phyloP scores from a whole-genome alignment of 768 basidiomycete species.

The Podaxis sp. region DNA sequence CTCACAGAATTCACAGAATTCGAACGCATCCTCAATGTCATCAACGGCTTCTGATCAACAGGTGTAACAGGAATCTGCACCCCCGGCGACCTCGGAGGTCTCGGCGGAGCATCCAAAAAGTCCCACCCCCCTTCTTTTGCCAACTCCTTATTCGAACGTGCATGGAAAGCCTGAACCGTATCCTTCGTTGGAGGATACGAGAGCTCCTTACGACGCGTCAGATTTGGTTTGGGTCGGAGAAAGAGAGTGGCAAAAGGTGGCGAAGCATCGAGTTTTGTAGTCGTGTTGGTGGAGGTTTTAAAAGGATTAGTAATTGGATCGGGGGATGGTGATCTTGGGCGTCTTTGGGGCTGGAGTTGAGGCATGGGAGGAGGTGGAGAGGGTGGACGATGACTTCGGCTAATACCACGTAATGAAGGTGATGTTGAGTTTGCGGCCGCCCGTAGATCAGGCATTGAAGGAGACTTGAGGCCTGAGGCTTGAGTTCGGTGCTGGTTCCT shows the following conservation, averaged over 20 bases:
- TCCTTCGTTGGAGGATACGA: conserved; percentile 1
- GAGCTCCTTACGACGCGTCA: not conserved
- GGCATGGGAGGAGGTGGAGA: not conserved
- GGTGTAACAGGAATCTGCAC: not conserved
- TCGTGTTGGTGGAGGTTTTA: not conserved
- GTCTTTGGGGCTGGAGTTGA: not conserved
- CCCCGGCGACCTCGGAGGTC: not conserved
- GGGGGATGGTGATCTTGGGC: not conserved
- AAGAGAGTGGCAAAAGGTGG: not conserved
- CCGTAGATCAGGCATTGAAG: conserved; percentile 9
- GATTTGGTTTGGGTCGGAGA: not conserved
- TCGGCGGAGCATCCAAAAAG: conserved; percentile 2
- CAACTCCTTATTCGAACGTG: conserved; percentile 4
- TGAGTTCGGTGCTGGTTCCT: not conserved
- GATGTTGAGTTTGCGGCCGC: not conserved
- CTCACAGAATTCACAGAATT: not conserved
- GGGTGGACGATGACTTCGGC: not conserved
- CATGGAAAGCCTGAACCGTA: not conserved
- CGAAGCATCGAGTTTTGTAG: not conserved
- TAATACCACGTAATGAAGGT: not conserved
- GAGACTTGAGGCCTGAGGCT: not conserved
- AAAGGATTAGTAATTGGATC: not conserved
- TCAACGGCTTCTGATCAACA: not conserved
- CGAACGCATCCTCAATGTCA: not conserved
- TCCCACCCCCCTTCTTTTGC: not conserved